phyloP scores from a whole-genome alignment of 169 alveolate species.

The Cyclospora cayetanensis region DNA sequence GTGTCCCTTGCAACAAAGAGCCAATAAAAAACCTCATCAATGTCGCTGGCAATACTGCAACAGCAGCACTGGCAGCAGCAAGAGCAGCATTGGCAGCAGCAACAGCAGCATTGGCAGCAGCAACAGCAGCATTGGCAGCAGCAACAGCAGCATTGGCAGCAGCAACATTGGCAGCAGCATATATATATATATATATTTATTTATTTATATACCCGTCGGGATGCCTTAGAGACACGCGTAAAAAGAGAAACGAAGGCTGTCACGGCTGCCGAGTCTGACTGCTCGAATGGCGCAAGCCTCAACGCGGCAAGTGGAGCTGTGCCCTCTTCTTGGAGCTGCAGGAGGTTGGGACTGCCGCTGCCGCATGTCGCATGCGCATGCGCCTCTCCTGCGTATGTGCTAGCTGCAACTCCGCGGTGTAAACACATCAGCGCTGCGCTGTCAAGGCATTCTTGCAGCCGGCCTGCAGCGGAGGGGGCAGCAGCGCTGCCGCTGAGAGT shows the following conservation, averaged over 20 bases:
- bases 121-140: neutral
- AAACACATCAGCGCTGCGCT: slow-evolving; percentile 38
- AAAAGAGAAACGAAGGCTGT: slow-evolving; percentile 13
- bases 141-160: neutral
- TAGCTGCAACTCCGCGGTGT: slow-evolving; percentile 30
- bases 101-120: neutral
- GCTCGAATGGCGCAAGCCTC: slow-evolving; percentile 5
- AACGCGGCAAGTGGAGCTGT: slow-evolving; percentile 48
- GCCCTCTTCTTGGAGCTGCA: slow-evolving; percentile 46
- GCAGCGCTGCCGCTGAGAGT: slow-evolving; percentile 15
- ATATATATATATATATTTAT: too few species aligned
- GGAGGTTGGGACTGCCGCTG: slow-evolving; percentile 44
- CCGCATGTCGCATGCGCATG: neutral
- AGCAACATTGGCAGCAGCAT: slow-evolving; percentile 3
- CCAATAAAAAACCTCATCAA: neutral
- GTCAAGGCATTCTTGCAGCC: slow-evolving; percentile 54
- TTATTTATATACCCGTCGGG: slow-evolving; percentile 18
- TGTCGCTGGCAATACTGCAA: neutral
- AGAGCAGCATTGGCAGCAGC: neutral
- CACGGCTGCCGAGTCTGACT: slow-evolving; percentile 23
- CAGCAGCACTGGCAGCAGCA: neutral
- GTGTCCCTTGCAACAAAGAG: neutral
- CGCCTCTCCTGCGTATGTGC: neutral
- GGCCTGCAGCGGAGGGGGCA: slow-evolving; percentile 42
- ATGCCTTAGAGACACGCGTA: neutral